These are phyloP conservation scores for Coemansia sp. DNA, from an alignment of 192 early-diverging fungal genomes.

Conservation along the genomic window DNA sequence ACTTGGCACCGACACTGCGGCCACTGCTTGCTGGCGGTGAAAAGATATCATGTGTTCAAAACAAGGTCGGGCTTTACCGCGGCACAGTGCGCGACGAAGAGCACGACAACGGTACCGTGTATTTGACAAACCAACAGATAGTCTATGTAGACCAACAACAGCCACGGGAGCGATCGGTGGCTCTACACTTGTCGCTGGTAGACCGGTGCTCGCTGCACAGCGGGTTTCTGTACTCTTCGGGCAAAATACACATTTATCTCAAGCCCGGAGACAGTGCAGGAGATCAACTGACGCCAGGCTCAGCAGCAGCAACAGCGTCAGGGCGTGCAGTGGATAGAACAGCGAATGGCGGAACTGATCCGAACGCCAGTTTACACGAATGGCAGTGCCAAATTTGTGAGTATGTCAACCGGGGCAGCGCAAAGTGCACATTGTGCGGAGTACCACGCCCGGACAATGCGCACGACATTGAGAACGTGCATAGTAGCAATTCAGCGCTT, in stretches of 20 bases:
- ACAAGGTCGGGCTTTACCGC: constrained; percentile 50
- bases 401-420: constrained; percentile 30
- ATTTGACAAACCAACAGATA: constrained; percentile 71
- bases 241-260: constrained; percentile 32
- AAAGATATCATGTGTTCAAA: constrained; percentile 44
- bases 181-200: constrained; percentile 53
- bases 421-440: constrained; percentile 48
- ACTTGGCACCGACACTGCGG: constrained; percentile 48
- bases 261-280: constrained; percentile 6
- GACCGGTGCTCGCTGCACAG: constrained; percentile 35
- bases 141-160: constrained; percentile 74
- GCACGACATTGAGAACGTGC: constrained; percentile 1
- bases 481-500: neutral
- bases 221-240: constrained; percentile 49
- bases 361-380: neutral
- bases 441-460: constrained; percentile 25
- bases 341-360: neutral
- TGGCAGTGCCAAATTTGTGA: constrained; percentile 53
- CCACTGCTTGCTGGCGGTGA: constrained; percentile 46
- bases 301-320: constrained; percentile 3
- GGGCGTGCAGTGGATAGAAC: neutral
- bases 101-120: constrained; percentile 72
- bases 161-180: constrained; percentile 59
- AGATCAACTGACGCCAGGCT: neutral
- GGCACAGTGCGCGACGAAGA: constrained; percentile 51